Evolutionary conservation across 1,284 basidiomycete species (phyloP).

Genomic region (Sanghuangporus weigelae): DNA sequence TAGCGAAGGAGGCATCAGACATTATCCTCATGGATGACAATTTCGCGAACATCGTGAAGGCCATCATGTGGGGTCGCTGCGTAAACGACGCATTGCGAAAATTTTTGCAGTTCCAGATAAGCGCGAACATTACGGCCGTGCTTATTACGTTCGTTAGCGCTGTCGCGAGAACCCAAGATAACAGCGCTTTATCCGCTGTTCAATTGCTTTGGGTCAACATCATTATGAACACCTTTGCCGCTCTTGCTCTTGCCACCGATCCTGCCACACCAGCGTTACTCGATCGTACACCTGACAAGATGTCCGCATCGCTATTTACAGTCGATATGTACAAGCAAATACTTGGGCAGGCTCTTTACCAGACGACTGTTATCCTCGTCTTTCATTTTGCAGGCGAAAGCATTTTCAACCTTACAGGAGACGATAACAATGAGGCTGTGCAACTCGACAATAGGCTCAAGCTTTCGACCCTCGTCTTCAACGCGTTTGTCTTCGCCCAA

Average conservation of each 20-base stretch:
- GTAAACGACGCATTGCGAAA: constrained; percentile 97
- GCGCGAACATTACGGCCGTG: constrained; percentile 93
- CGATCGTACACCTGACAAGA: constrained; percentile 86
- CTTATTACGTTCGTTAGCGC: constrained; percentile 91
- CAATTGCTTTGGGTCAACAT: constrained; percentile 98
- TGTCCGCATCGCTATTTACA: constrained; percentile 83
- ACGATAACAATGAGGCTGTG: constrained; percentile 27
- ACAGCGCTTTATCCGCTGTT: constrained; percentile 86
- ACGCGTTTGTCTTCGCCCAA: constrained; percentile 95
- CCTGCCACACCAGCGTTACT: constrained; percentile 81
- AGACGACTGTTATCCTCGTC: constrained; percentile 78
- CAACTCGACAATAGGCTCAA: constrained; percentile 41
- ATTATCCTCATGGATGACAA: constrained; percentile 99
- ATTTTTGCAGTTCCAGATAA: constrained; percentile 97
- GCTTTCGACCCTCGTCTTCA: constrained; percentile 90
- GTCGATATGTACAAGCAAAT: constrained; percentile 97
- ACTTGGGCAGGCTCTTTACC: constrained; percentile 83
- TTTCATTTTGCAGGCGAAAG: constrained; percentile 81
- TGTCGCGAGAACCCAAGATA: constrained; percentile 71
- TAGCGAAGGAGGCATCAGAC: constrained; percentile 97
- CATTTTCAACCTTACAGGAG: constrained; percentile 60
- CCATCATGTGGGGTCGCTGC: constrained; percentile 98
- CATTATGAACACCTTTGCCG: constrained; percentile 97
- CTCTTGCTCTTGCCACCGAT: constrained; percentile 94
- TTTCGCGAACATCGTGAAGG: constrained; percentile 94